Evolutionary conservation across 2,329 filamentous ascomycete genomes (phyloP).

Genomic region (Atkinsonella hypoxylon): DNA sequence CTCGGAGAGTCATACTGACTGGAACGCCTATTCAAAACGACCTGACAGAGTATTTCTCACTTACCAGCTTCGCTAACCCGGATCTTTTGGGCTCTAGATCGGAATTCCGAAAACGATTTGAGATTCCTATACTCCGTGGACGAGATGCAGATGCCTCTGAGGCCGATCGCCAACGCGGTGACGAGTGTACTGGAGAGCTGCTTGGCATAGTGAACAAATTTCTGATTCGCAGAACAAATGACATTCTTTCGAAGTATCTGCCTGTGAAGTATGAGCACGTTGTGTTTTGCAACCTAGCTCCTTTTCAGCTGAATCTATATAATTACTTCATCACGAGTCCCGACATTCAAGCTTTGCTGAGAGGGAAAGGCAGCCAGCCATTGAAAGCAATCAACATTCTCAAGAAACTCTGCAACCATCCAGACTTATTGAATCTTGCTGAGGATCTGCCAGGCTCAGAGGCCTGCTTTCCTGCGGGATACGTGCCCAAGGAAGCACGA

Average conservation of each 20-base stretch:
- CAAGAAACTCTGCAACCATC: slow-evolving; percentile 98
- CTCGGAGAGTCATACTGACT: slow-evolving; percentile 83
- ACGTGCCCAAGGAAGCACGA: slow-evolving; percentile 73
- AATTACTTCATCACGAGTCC: slow-evolving; percentile 96
- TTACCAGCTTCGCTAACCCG: slow-evolving; percentile 94
- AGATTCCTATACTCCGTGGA: slow-evolving; percentile 82
- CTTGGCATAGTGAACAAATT: slow-evolving; percentile 89
- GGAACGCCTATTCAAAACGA: slow-evolving; percentile 98
- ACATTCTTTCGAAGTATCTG: slow-evolving; percentile 93
- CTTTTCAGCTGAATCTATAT: slow-evolving; percentile 87
- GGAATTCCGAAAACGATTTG: slow-evolving; percentile 90
- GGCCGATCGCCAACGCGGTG: slow-evolving; percentile 67
- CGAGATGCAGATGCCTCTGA: slow-evolving; percentile 85
- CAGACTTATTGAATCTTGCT: slow-evolving; percentile 74
- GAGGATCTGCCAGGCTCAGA: slow-evolving; percentile 84
- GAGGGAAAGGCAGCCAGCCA: slow-evolving; percentile 90
- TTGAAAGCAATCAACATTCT: slow-evolving; percentile 92
- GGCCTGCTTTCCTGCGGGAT: slow-evolving; percentile 69
- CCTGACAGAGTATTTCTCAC: slow-evolving; percentile 91
- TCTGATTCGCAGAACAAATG: slow-evolving; percentile 94
- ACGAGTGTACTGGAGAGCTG: slow-evolving; percentile 71
- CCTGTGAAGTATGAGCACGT: slow-evolving; percentile 99
- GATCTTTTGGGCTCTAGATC: slow-evolving; percentile 76
- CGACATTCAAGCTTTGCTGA: slow-evolving; percentile 81
- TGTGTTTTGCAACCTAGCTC: slow-evolving; percentile 89